These are phyloP conservation scores for Pseudocercospora vitis DNA, from an alignment of 2,329 filamentous ascomycete species.

Conservation along the genomic window DNA sequence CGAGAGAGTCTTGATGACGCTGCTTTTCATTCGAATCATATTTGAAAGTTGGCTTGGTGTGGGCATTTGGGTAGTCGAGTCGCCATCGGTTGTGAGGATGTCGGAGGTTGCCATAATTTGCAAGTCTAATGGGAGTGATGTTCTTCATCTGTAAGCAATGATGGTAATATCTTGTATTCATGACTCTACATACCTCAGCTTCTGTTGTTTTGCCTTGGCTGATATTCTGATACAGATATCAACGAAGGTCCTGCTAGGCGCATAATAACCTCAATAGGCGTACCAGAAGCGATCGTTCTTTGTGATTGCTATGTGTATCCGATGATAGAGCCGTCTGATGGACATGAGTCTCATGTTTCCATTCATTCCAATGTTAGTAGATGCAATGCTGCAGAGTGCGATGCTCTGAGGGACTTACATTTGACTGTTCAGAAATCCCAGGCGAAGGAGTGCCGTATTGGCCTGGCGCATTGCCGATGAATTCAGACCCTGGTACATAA, in stretches of 20 bases:
- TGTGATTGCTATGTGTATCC: background rate
- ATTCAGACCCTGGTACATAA: conserved; percentile 2
- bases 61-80: conserved; percentile 10
- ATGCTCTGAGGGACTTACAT: background rate
- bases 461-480: background rate
- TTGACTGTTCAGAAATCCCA: background rate
- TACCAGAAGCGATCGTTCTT: conserved; percentile 6
- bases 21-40: conserved; percentile 7
- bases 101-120: conserved; percentile 11
- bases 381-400: background rate
- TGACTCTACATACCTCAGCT: conserved; percentile 11
- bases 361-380: background rate
- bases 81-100: conserved; percentile 9
- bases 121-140: conserved; percentile 1
- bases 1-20: conserved; percentile 11
- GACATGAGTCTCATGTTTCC: background rate
- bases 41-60: conserved; percentile 5
- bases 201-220: background rate
- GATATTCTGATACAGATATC: background rate
- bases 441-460: background rate
- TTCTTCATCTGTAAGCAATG: background rate
- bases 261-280: conserved; percentile 11
- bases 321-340: conserved; percentile 1
- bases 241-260: conserved; percentile 1
- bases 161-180: background rate